Evolutionary conservation across 2,329 filamentous ascomycete genomes (phyloP).

Genomic region (Capronia epimyces): DNA sequence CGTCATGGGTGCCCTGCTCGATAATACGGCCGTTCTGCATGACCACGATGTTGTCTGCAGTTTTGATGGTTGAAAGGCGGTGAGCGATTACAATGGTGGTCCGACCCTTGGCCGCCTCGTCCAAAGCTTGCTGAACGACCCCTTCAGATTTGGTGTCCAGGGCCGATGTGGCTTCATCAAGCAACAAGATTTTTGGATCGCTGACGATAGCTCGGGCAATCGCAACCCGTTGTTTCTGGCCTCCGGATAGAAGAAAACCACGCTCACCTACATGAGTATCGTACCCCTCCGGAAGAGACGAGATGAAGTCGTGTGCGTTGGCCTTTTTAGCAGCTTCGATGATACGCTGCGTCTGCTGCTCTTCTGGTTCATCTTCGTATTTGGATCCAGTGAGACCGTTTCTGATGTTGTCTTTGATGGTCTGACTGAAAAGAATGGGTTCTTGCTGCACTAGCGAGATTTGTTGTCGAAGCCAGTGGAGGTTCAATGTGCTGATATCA

Average conservation of each 20-base stretch:
- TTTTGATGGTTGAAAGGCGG: slow-evolving; percentile 86
- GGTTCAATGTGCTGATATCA: slow-evolving; percentile 73
- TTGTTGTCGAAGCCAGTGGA: slow-evolving; percentile 86
- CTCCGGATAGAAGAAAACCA: slow-evolving; percentile 85
- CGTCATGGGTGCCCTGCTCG: slow-evolving; percentile 84
- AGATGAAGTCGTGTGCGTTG: slow-evolving; percentile 91
- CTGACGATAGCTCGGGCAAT: slow-evolving; percentile 87
- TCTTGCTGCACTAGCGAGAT: slow-evolving; percentile 92
- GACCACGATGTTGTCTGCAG: slow-evolving; percentile 93
- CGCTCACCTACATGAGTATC: slow-evolving; percentile 93
- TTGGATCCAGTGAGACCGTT: slow-evolving; percentile 82
- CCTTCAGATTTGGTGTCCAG: slow-evolving; percentile 93
- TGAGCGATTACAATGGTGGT: slow-evolving; percentile 97
- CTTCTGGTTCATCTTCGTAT: slow-evolving; percentile 62
- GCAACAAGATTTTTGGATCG: slow-evolving; percentile 82
- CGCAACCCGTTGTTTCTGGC: slow-evolving; percentile 94
- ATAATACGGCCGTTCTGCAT: slow-evolving; percentile 81
- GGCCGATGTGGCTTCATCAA: slow-evolving; percentile 92
- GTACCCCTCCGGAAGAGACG: slow-evolving; percentile 75
- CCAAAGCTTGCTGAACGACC: slow-evolving; percentile 86
- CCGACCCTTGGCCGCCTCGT: slow-evolving; percentile 74
- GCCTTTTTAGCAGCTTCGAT: slow-evolving; percentile 80
- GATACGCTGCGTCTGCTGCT: slow-evolving; percentile 65
- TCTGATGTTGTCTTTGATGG: slow-evolving; percentile 84
- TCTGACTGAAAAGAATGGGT: slow-evolving; percentile 81